These are phyloP conservation scores for Ogataea paraovalis DNA, from an alignment of 805 yeast species.

Conservation along the genomic window DNA sequence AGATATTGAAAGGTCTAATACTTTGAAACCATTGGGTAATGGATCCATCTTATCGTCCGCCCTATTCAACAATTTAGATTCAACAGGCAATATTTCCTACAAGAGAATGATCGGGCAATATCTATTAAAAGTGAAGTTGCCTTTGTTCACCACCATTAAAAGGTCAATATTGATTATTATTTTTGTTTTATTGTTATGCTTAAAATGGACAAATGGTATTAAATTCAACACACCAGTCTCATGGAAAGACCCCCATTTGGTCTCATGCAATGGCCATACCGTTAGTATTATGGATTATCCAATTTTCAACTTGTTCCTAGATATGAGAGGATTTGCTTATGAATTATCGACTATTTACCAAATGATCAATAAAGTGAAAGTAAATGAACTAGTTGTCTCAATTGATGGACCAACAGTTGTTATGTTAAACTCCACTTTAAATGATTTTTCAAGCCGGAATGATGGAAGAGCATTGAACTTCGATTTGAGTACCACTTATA, in stretches of 20 bases:
- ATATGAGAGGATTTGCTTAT: slow-evolving; percentile 28
- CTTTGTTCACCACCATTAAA: slow-evolving; percentile 32
- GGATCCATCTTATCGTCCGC: slow-evolving; percentile 21
- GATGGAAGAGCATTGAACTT: slow-evolving; percentile 14
- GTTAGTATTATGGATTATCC: slow-evolving; percentile 11
- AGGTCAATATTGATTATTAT: slow-evolving; percentile 27
- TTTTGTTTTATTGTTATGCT: slow-evolving; percentile 27
- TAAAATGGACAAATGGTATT: slow-evolving; percentile 34
- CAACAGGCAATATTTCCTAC: slow-evolving; percentile 11
- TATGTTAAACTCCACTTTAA: slow-evolving; percentile 7
- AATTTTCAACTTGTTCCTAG: slow-evolving; percentile 22
- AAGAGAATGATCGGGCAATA: slow-evolving; percentile 27
- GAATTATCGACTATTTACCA: slow-evolving; percentile 19
- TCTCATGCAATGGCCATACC: slow-evolving; percentile 3
- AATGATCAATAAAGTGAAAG: slow-evolving; percentile 3
- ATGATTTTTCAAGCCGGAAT: not conserved
- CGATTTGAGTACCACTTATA: slow-evolving; percentile 31
- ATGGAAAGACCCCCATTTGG: not conserved
- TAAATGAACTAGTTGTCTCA: slow-evolving; percentile 12
- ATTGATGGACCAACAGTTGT: slow-evolving; percentile 28
- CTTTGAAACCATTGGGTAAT: slow-evolving; percentile 18
- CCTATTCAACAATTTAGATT: slow-evolving; percentile 9
- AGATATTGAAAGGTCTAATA: slow-evolving; percentile 1
- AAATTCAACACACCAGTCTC: slow-evolving; percentile 1
- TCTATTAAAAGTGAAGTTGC: slow-evolving; percentile 34